Base-by-base conservation (phyloP, 768 basidiomycete species). In the Paxillus involutus region DNA sequence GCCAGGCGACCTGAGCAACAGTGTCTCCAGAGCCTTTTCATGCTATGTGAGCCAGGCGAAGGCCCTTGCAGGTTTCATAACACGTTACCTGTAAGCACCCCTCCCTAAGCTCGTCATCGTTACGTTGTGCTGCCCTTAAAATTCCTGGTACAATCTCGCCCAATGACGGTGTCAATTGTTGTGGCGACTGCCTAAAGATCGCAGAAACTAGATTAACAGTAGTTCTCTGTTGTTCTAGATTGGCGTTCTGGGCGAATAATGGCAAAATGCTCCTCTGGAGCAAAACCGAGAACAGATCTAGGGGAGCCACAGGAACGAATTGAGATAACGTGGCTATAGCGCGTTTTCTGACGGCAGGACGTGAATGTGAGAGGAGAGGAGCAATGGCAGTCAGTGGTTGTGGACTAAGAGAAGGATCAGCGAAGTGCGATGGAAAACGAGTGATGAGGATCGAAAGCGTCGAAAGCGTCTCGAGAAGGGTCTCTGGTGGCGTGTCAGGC, bases 341-440 rank as follows among this genome's bases (percentile, higher is more conserved):
- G 48, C 94, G 88, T 75, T 98, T 98, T 47, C 95, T 85, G 49
- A 98, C 91, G 0, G 93, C 92, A 10, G 89, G 82, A 4, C 94
- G 86, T 8, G 79, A 64, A 71, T 89, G 90, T n/a, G 77, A 79
- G 44, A 92, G 80, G 30, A 90, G 79, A 36, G 83, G 91, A 1
- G 82, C 87, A 51, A 89, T 80, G 17, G 87, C 84, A 6, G 73
- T 67, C 5, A 94, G 72, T 32, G 92, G 86, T 44, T 80, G 80
- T 14, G 85, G 80, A 44, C 74, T 66, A 49, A 86, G 71, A 37
- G 73, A 71, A 24, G 81, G 72, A 52, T 75, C 75, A 35, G 85
- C 73, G 44, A 93, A 74, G 62, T 88, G 80, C 46, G 77, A 76
- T 3, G 91, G 86, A 75, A 94, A 94, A 42, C 92, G 87, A 58